phyloP scores from a whole-genome alignment of 208 protist genomes.

The Leptomonas pyrrhocoris region DNA sequence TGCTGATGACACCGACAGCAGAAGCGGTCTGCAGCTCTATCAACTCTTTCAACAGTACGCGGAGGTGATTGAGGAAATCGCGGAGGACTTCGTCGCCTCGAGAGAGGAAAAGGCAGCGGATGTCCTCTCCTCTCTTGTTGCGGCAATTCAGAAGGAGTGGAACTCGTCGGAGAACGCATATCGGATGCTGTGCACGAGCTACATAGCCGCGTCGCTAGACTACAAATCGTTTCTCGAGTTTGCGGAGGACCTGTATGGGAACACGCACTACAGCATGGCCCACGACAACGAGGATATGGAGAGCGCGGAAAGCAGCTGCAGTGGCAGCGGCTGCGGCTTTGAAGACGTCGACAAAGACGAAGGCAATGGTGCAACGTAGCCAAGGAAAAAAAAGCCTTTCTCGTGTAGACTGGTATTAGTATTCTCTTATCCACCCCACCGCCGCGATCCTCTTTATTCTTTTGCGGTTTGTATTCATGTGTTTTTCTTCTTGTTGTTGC shows the following conservation, averaged over 20 bases:
- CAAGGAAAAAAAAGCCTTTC: not conserved
- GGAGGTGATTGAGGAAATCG: slow-evolving; percentile 55
- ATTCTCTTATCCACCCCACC: no score
- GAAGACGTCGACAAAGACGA: not conserved
- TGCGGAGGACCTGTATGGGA: slow-evolving; percentile 56
- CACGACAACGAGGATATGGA: slow-evolving; percentile 9
- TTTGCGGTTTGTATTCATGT: no score
- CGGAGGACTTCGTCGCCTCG: slow-evolving; percentile 50
- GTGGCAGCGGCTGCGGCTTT: not conserved
- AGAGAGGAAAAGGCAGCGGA: slow-evolving; percentile 17
- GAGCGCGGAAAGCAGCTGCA: slow-evolving; percentile 15
- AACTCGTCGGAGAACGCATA: slow-evolving; percentile 35
- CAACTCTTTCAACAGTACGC: slow-evolving; percentile 61
- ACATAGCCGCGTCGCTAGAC: slow-evolving; percentile 74
- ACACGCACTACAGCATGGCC: slow-evolving; percentile 37
- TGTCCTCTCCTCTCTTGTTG: slow-evolving; percentile 40
- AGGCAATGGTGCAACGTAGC: not conserved
- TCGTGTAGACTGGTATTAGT: no score
- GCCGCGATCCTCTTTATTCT: no score
- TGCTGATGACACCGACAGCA: slow-evolving; percentile 41
- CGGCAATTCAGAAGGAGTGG: slow-evolving; percentile 57
- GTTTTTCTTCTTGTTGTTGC: no score
- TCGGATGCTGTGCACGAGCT: slow-evolving; percentile 62
- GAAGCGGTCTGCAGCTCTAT: slow-evolving; percentile 56
- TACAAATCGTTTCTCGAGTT: slow-evolving; percentile 77